Evolutionary conservation across 306 rosid species (phyloP), one percentile per base, ranked within the genome.

Genomic region (Rubus idaeus): DNA sequence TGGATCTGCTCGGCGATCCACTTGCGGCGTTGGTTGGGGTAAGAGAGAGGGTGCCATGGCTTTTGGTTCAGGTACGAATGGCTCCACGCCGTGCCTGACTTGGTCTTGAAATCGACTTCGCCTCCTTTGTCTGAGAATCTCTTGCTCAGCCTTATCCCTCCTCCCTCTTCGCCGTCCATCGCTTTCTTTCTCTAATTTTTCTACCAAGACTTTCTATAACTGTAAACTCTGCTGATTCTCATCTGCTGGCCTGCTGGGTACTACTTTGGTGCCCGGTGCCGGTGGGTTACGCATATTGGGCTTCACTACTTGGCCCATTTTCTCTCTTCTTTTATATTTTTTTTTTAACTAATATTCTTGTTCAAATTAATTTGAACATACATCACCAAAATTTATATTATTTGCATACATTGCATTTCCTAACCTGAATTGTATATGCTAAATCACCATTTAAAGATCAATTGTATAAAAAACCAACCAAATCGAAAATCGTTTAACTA

Each of bases 31-130:
- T 94, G 98, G 77, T 94, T 94, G 35, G 98, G 98, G 85, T 94
- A 94, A 52, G 98, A 94, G 45, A 94, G 94, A 75, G 96, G 98
- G 73, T 94, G 98, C 98, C 98, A 94, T 45, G 97, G 97, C 90
- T 94, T 94, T 87, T 94, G 97, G 79, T 94, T 94, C 12, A 94
- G 92, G 79, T 77, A 94, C 0, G 92, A 89, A 72, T 94, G 98
- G 85, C 98, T 94, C 97, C 98, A 94, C 0, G 98, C 98, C 0
- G 97, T 94, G 60, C 98, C 98, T 0, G 97, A 79, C 82, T 94
- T 91, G 64, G 76, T 83, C 83, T 90, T 94, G 88, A 88, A 91
- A 58, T 94, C 98, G 5, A 94, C 98, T 60, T 94, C 90, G 6
- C 92, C 90, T 10, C 68, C 80, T 51, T 84, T 84, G 18, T 91